These are phyloP conservation scores for Boletus edulis DNA, from an alignment of 768 basidiomycete species.

Conservation along the genomic window DNA sequence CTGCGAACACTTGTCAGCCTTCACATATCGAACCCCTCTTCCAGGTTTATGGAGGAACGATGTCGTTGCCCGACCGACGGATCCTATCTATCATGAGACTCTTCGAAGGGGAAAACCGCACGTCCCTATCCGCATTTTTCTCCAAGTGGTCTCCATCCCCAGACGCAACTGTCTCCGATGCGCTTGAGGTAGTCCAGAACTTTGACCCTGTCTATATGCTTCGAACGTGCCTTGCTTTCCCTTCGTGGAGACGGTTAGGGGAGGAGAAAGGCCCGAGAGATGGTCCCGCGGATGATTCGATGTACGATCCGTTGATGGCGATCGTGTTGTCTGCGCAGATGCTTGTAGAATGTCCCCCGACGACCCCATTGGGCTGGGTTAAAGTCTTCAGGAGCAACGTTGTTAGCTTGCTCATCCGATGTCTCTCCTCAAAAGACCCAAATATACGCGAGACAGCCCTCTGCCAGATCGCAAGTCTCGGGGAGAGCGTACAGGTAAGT, in stretches of 20 bases:
- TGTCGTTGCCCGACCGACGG: conserved; percentile 59
- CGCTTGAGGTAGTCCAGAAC: conserved; percentile 64
- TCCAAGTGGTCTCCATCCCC: conserved; percentile 58
- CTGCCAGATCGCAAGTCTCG: conserved; percentile 59
- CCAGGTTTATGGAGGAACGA: conserved; percentile 69
- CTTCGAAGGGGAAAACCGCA: conserved; percentile 69
- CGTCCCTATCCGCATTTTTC: conserved; percentile 63
- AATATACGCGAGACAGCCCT: conserved; percentile 59
- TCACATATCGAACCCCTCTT: conserved; percentile 79
- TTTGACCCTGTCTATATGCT: conserved; percentile 70
- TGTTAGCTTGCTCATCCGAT: conserved; percentile 67
- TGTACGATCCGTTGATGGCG: conserved; percentile 84
- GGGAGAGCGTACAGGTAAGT: conserved; percentile 62
- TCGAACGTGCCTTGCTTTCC: conserved; percentile 70
- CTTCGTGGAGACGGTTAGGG: conserved; percentile 55
- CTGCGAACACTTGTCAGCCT: conserved; percentile 80
- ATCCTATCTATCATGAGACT: conserved; percentile 75
- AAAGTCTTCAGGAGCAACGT: conserved; percentile 82
- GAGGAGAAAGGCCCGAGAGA: conserved; percentile 31
- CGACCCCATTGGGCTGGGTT: conserved; percentile 71
- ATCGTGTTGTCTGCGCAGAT: conserved; percentile 64
- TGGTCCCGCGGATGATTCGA: conserved; percentile 32
- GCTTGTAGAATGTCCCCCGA: conserved; percentile 56
- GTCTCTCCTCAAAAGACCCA: conserved; percentile 64
- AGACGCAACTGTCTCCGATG: conserved; percentile 40